Percentiles rank a stretch among this genome's conserved stretches.
Conservation (phyloP, 441 rosid species). For the Brassica balearica region DNA sequence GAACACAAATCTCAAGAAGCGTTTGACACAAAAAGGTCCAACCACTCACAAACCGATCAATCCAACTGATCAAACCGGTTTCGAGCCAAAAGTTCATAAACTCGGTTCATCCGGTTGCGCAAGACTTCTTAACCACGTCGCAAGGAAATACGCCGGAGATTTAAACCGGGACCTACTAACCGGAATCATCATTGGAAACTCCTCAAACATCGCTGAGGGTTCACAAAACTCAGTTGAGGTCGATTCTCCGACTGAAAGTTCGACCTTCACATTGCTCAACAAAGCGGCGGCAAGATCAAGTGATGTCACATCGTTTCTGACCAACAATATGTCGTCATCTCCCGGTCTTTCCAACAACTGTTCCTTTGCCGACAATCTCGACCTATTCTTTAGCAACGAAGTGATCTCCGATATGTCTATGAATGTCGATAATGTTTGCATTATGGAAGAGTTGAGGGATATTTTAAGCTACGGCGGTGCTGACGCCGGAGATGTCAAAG, state of each 20-base stretch:
- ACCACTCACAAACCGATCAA: conserved; percentile 25
- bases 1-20: conserved; percentile 47
- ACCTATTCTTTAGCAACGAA: conserved; percentile 23
- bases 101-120: conserved; percentile 19
- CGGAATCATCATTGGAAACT: conserved; percentile 32
- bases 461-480: conserved; percentile 19
- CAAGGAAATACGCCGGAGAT: conserved; percentile 32
- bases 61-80: conserved; percentile 7
- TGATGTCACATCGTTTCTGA: neutral
- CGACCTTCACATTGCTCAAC: conserved; percentile 10
- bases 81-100: neutral
- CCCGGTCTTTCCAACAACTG: conserved; percentile 16
- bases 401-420: conserved; percentile 15
- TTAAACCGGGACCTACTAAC: conserved; percentile 40
- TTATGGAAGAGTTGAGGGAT: conserved; percentile 30
- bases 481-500: neutral
- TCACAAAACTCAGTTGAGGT: conserved; percentile 25
- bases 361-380: conserved; percentile 4
- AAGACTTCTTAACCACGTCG: conserved; percentile 38
- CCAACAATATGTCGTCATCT: neutral
- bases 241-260: neutral
- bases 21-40: conserved; percentile 28
- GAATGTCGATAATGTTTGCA: conserved; percentile 21
- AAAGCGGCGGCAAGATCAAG: neutral
- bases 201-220: neutral